Evolutionary conservation across 495 filamentous ascomycete genomes (phyloP), one percentile per base, ranked within the genome.

Genomic region (Daldinia decipiens): DNA sequence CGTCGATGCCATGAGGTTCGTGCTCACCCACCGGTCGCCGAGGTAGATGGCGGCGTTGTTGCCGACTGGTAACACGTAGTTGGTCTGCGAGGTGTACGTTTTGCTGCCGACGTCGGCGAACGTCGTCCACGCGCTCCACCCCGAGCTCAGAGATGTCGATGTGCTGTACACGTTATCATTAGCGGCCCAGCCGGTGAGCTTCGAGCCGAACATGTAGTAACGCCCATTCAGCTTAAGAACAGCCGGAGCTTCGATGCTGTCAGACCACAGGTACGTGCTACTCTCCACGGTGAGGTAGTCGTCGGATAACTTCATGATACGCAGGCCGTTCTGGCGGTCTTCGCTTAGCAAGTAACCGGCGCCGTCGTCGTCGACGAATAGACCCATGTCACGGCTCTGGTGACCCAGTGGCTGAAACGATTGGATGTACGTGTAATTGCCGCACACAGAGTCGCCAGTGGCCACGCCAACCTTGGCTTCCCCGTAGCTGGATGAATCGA

Each of bases 401-500:
- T 81, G 80, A 2, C 83, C 82, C 15, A 88, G 69, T 2, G 88
- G 87, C 65, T 76, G 80, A 62, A 83, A 77, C 72, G 79, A 74
- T 12, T 50, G 29, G 21, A 51, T 24, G 57, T 74, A 77, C 45
- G 69, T 77, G 72, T 91, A 91, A 19, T 74, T 78, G 6, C 89
- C 89, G 73, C 89, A 91, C 8, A 91, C 85, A 8, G 72, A 77
- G 68, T 82, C 79, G 1, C 84, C 82, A 0, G 85, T 88, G 0
- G 88, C 89, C 36, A 91, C 88, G 3, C 86, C 89, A 0, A 87
- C 86, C 62, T 86, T 88, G 9, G 89, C 89, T 34, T 91, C 88
- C 1, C 82, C 85, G 63, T 92, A 92, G 69, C 77, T 84, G 38
- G 81, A 82, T 40, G 78, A 83, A 69, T 92, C 89, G 69, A 91